A percentile compares a stretch with the other conserved stretches of the same genome.
phyloP scores from a whole-genome alignment of 768 basidiomycete genomes.

The Termitomyces sp. region DNA sequence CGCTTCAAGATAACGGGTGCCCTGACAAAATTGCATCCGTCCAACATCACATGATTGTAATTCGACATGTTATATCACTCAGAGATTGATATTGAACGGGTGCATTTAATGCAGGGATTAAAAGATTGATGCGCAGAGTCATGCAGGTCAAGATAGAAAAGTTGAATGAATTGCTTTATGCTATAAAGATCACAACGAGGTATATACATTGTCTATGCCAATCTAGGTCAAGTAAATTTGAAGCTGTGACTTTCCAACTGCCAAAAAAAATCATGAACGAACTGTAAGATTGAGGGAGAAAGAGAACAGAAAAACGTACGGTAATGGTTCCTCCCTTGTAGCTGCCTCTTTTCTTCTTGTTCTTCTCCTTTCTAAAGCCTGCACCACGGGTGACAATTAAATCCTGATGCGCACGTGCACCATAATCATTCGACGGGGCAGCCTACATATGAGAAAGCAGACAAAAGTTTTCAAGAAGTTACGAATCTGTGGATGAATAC shows the following conservation, averaged over 20 bases:
- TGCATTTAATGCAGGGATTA: slow-evolving; percentile 2
- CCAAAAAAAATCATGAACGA: slow-evolving; percentile 1
- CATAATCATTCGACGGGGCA: slow-evolving; percentile 75
- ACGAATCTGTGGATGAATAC: neutral
- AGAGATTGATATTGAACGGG: neutral
- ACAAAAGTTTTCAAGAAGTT: neutral
- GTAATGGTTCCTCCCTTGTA: slow-evolving; percentile 96
- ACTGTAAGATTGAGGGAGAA: neutral
- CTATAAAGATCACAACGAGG: neutral
- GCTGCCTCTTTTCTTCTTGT: slow-evolving; percentile 97
- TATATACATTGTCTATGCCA: slow-evolving; percentile 3
- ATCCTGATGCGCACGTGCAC: slow-evolving; percentile 77
- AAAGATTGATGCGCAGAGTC: neutral
- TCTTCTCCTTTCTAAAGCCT: slow-evolving; percentile 98
- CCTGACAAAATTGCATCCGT: slow-evolving; percentile 11
- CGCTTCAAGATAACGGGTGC: slow-evolving; percentile 4
- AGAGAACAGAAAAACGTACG: slow-evolving; percentile 34
- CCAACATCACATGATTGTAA: neutral
- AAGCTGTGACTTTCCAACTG: slow-evolving; percentile 84
- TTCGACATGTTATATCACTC: neutral
- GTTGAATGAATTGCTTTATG: neutral
- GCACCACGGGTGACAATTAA: slow-evolving; percentile 90
- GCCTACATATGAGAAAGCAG: slow-evolving; percentile 31
- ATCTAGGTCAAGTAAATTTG: slow-evolving; percentile 51
- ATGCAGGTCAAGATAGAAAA: neutral